These are phyloP conservation scores for Populus trichocarpa DNA, from an alignment of 441 rosid species.

Conservation along the genomic window DNA sequence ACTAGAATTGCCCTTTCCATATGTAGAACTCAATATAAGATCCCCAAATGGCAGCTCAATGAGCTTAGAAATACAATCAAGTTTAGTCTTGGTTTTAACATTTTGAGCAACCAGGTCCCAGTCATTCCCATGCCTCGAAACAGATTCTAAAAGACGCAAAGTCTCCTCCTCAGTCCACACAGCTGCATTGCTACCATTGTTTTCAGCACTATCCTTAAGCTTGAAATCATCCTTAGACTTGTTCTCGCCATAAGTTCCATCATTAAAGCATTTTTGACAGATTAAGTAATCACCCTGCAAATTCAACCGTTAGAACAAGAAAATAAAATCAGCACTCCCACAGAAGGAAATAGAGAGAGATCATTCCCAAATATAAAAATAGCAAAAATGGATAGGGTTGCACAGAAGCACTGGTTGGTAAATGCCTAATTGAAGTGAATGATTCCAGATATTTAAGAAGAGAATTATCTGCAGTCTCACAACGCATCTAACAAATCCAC, in stretches of 20 bases:
- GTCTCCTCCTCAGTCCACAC: conserved; percentile 85
- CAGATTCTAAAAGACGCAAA: conserved; percentile 74
- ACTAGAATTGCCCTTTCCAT: conserved; percentile 34
- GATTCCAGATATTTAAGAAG: not conserved
- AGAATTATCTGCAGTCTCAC: not conserved
- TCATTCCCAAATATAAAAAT: not conserved
- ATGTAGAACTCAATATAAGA: conserved; percentile 44
- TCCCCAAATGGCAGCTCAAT: conserved; percentile 91
- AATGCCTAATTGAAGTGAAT: not conserved
- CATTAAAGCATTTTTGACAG: conserved; percentile 63
- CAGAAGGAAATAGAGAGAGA: not conserved
- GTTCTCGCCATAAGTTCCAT: conserved; percentile 59
- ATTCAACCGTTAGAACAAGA: conserved; percentile 6
- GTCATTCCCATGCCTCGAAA: conserved; percentile 71
- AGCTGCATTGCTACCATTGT: conserved; percentile 26
- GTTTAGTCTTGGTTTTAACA: conserved; percentile 66
- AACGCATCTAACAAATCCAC: not conserved
- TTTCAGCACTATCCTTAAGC: conserved; percentile 31
- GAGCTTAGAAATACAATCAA: conserved; percentile 79
- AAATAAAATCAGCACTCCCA: not conserved
- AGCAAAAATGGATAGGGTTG: not conserved
- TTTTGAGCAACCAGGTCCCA: conserved; percentile 88
- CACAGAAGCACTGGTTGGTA: not conserved
- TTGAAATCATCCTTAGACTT: conserved; percentile 54
- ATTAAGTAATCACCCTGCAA: conserved; percentile 45